phyloP scores from a whole-genome alignment of 176 grass and related monocot genomes.

The Eleusine coracana region DNA sequence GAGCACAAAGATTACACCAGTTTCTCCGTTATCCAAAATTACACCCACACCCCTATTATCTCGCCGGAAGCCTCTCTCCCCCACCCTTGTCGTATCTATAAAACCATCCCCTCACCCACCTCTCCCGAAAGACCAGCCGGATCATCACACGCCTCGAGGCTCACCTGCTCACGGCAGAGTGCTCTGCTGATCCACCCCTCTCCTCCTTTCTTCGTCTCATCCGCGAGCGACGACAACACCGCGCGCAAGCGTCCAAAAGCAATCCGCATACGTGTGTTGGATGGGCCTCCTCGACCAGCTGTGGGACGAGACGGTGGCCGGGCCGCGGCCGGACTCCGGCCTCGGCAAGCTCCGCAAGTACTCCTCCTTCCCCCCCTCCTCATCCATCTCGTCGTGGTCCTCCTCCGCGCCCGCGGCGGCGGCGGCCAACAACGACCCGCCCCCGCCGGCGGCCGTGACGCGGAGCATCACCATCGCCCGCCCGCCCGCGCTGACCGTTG shows the following conservation, averaged over 20 bases:
- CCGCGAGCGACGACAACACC: background rate
- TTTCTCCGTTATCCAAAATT: conserved; percentile 27
- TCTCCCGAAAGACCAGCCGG: background rate
- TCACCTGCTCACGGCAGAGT: background rate
- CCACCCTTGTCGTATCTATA: conserved; percentile 28
- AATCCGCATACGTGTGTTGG: background rate
- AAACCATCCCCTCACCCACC: background rate
- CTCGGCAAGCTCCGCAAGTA: conserved; percentile 77
- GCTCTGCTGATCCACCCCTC: background rate
- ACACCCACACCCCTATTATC: conserved; percentile 13
- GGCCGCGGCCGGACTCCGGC: conserved; percentile 72
- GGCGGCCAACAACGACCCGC: background rate
- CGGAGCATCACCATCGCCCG: conserved; percentile 69
- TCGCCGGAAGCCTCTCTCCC: conserved; percentile 23
- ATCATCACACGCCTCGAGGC: conserved; percentile 15
- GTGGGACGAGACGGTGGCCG: conserved; percentile 94
- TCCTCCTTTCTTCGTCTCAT: background rate
- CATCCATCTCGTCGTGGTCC: conserved; percentile 42
- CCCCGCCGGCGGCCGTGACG: conserved; percentile 30
- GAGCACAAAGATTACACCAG: background rate
- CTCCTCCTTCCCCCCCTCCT: conserved; percentile 62
- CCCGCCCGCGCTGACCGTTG: conserved; percentile 36
- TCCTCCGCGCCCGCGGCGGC: conserved; percentile 33
- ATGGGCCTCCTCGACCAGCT: conserved; percentile 87
- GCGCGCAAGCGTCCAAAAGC: background rate